Evolutionary conservation across 2,329 filamentous ascomycete species (phyloP).

Genomic region (Scolecobasidium constrictum): DNA sequence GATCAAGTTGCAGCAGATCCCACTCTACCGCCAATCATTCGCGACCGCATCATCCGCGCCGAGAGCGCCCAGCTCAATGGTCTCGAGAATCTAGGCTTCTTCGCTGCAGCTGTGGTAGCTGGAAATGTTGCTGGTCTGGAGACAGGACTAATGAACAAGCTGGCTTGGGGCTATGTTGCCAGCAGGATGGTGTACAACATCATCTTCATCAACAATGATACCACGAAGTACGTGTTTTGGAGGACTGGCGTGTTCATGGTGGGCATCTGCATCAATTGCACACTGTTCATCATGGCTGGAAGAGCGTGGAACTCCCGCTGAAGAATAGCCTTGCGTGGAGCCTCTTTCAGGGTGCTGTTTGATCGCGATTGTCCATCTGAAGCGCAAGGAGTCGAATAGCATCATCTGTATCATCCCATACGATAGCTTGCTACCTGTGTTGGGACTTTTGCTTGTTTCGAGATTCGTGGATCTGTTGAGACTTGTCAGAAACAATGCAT

Average conservation of each 20-base stretch:
- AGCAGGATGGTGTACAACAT: conserved; percentile 19
- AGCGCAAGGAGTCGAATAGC: no score
- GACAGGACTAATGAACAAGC: conserved; percentile 16
- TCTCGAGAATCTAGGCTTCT: conserved; percentile 29
- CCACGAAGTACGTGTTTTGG: conserved; percentile 8
- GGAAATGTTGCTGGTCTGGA: conserved; percentile 25
- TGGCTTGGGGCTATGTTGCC: conserved; percentile 18
- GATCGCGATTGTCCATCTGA: no score
- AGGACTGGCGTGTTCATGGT: conserved; percentile 15
- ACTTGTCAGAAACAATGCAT: no score
- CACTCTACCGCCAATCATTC: conserved; percentile 22
- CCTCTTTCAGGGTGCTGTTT: no score
- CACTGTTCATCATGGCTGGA: conserved; percentile 18
- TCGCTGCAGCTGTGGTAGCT: conserved; percentile 26
- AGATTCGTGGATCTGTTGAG: no score
- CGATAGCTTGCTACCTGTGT: no score
- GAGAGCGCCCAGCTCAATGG: conserved; percentile 27
- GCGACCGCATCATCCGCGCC: conserved; percentile 22
- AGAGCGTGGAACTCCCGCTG: conserved; percentile 9
- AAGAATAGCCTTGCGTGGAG: no score
- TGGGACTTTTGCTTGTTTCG: no score
- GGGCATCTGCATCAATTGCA: conserved; percentile 15
- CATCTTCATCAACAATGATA: conserved; percentile 18
- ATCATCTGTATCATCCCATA: no score
- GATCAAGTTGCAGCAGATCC: conserved; percentile 17